Percentiles rank a stretch among this genome's conserved stretches.
Conservation (phyloP, 192 early-diverging fungal genomes). For the Backusella mclennaniae region DNA sequence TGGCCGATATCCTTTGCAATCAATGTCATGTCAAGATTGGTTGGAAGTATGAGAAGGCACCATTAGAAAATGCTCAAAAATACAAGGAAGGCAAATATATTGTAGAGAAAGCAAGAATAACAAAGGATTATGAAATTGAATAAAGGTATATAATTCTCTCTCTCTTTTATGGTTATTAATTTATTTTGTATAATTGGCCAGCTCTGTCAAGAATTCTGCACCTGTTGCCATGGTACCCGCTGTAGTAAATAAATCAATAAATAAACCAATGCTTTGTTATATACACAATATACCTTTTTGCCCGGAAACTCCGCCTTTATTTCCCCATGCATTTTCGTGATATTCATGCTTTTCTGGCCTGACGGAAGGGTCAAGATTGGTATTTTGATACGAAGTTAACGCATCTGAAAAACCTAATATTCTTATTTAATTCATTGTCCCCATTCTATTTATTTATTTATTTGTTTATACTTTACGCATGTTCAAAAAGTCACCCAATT, state of each 20-base stretch:
- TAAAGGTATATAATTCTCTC: not conserved
- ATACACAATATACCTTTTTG: not conserved
- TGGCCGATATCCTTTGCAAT: slow-evolving; percentile 54
- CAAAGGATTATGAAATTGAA: slow-evolving; percentile 30
- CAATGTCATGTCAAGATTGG: slow-evolving; percentile 51
- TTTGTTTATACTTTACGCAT: not conserved
- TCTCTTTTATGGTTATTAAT: not conserved
- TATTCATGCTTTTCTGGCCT: slow-evolving; percentile 14
- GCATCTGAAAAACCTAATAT: slow-evolving; percentile 7
- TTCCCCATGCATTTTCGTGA: slow-evolving; percentile 8
- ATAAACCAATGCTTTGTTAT: not conserved
- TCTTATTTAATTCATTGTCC: not conserved
- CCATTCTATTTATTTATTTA: not conserved
- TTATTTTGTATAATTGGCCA: slow-evolving; percentile 5
- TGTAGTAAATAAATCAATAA: not conserved
- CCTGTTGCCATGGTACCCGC: slow-evolving; percentile 4
- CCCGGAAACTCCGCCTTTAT: not conserved
- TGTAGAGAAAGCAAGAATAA: slow-evolving; percentile 50
- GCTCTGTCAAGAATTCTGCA: not conserved
- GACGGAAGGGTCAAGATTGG: slow-evolving; percentile 10
- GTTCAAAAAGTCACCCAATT: slow-evolving; percentile 8
- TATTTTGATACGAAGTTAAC: slow-evolving; percentile 11
- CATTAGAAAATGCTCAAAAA: slow-evolving; percentile 55
- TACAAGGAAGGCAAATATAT: slow-evolving; percentile 62
- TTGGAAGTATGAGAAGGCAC: slow-evolving; percentile 60